Conservation (phyloP, 352 stramenopile species). For the Aphanomyces euteiches region DNA sequence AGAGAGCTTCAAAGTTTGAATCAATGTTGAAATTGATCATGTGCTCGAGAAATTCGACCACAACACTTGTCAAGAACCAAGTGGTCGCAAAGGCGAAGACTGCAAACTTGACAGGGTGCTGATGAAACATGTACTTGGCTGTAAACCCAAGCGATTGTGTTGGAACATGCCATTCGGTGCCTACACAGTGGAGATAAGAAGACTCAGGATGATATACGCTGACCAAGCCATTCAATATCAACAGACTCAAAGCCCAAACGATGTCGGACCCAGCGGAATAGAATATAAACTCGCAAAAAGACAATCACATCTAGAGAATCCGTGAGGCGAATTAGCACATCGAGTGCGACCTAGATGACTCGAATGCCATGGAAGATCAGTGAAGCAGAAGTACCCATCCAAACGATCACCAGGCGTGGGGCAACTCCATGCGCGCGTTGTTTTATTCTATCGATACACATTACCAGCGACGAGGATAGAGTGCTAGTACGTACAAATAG, state of each 20-base stretch:
- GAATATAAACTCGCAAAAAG: conserved; percentile 25
- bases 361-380: conserved; percentile 19
- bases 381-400: conserved; percentile 22
- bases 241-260: conserved; percentile 25
- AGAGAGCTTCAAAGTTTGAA: conserved; percentile 16
- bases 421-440: background rate
- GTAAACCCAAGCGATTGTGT: conserved; percentile 26
- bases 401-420: background rate
- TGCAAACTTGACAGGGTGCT: conserved; percentile 22
- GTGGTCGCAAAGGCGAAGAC: conserved; percentile 15
- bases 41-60: conserved; percentile 26
- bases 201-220: background rate
- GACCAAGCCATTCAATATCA: conserved; percentile 28
- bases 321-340: background rate
- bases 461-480: background rate
- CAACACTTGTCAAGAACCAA: conserved; percentile 12
- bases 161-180: conserved; percentile 24
- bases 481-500: background rate
- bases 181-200: background rate
- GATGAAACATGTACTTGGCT: conserved; percentile 28
- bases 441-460: conserved; percentile 5
- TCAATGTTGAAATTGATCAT: conserved; percentile 25
- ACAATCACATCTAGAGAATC: conserved; percentile 21
- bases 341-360: conserved; percentile 5
- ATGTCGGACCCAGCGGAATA: conserved; percentile 24